Evolutionary conservation across 1,139 yeast genomes (phyloP).

Genomic region (Diutina siamensis): DNA sequence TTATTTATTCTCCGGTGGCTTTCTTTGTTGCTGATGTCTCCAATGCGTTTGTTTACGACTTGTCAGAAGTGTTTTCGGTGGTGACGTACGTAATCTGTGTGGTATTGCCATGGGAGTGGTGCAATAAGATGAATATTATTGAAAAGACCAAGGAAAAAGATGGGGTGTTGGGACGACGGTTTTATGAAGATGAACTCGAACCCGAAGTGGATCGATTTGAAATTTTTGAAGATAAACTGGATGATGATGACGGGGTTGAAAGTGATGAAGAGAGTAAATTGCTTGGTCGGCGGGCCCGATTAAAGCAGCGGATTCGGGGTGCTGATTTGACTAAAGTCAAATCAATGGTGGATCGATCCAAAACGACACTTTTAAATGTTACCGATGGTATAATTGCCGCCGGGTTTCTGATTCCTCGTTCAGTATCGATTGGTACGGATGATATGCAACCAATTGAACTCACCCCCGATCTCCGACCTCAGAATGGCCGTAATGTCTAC

Average conservation of each 20-base stretch:
- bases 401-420: slow-evolving; percentile 47
- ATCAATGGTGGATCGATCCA: not conserved
- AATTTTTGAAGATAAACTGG: slow-evolving; percentile 24
- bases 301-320: not conserved
- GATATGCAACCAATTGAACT: not conserved
- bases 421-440: slow-evolving; percentile 14
- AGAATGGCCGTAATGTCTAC: slow-evolving; percentile 33
- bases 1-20: slow-evolving; percentile 56
- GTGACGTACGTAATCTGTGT: slow-evolving; percentile 65
- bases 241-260: slow-evolving; percentile 9
- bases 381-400: slow-evolving; percentile 51
- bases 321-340: not conserved
- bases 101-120: slow-evolving; percentile 84
- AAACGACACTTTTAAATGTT: slow-evolving; percentile 21
- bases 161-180: slow-evolving; percentile 70
- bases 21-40: slow-evolving; percentile 74
- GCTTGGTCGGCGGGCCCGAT: not conserved
- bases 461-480: not conserved
- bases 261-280: slow-evolving; percentile 14
- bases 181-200: slow-evolving; percentile 57
- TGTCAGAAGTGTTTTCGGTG: slow-evolving; percentile 64
- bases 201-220: slow-evolving; percentile 30
- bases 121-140: slow-evolving; percentile 51
- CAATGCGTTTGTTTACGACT: slow-evolving; percentile 55
- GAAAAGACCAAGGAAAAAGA: slow-evolving; percentile 61